Evolutionary conservation across 345 rosid genomes (phyloP).

Genomic region (Populus tremula): DNA sequence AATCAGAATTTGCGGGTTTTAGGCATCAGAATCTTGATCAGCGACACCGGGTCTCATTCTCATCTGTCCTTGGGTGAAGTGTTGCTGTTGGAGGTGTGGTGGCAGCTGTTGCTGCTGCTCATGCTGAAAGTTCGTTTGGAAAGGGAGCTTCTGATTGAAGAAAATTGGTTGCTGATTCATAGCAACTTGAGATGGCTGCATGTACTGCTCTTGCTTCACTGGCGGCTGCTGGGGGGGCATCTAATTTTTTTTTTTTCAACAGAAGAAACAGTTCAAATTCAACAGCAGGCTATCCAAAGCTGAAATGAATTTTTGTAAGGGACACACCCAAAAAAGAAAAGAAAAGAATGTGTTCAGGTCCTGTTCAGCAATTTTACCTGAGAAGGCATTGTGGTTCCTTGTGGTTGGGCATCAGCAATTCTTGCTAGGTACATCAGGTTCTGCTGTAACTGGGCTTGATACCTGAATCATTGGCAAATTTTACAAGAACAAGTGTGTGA

Average conservation of each 20-base stretch:
- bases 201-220: constrained; percentile 27
- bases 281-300: not conserved
- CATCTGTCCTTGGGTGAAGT: constrained; percentile 21
- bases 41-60: constrained; percentile 15
- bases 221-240: constrained; percentile 6
- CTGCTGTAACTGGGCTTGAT: constrained; percentile 39
- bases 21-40: not conserved
- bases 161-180: constrained; percentile 24
- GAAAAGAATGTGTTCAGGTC: not conserved
- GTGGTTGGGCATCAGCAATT: constrained; percentile 41
- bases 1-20: not conserved
- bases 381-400: constrained; percentile 16
- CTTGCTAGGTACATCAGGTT: constrained; percentile 39
- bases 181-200: constrained; percentile 27
- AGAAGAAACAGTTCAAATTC: not conserved
- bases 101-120: constrained; percentile 18
- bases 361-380: constrained; percentile 12
- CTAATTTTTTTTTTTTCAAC: not conserved
- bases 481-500: not conserved
- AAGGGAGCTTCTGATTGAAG: constrained; percentile 9
- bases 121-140: constrained; percentile 7
- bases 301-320: not conserved
- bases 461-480: constrained; percentile 21
- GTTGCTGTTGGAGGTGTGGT: constrained; percentile 23
- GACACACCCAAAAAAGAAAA: too few relatives aligned